Conservation (phyloP, 345 rosid species). For the Eucalyptus guilfoylei region DNA sequence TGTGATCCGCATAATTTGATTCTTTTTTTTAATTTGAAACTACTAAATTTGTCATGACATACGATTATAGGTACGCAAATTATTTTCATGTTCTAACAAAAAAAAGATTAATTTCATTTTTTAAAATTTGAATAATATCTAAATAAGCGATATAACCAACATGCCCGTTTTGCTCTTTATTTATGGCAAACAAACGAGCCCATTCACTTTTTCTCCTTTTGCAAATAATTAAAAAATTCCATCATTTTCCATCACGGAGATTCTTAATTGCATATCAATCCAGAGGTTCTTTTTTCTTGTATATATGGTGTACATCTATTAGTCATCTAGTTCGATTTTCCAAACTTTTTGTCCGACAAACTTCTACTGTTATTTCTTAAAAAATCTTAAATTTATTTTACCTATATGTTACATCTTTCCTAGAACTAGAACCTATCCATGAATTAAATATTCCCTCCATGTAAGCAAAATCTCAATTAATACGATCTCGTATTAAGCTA, state of each 20-base stretch:
- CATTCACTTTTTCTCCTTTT: not conserved
- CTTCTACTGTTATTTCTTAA: not conserved
- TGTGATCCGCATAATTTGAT: not conserved
- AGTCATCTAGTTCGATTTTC: not conserved
- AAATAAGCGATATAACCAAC: not conserved
- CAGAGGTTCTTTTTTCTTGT: not conserved
- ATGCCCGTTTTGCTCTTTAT: not conserved
- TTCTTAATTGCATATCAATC: not conserved
- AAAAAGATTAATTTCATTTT: not conserved
- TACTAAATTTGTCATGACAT: not conserved
- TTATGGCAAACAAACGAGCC: not conserved
- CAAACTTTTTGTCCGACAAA: not conserved
- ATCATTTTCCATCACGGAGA: not conserved
- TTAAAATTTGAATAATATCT: not conserved
- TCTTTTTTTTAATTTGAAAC: not conserved
- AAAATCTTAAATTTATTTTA: not conserved
- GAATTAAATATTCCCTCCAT: not conserved
- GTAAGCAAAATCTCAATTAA: not conserved
- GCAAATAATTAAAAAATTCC: not conserved
- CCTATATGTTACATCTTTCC: not conserved
- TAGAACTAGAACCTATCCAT: not conserved
- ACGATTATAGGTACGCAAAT: not conserved
- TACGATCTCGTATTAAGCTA: fast-evolving
- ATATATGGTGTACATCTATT: not conserved
- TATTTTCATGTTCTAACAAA: not conserved